Base-by-base conservation (phyloP, 352 stramenopile genomes). In the Phytophthora pseudosyringae region DNA sequence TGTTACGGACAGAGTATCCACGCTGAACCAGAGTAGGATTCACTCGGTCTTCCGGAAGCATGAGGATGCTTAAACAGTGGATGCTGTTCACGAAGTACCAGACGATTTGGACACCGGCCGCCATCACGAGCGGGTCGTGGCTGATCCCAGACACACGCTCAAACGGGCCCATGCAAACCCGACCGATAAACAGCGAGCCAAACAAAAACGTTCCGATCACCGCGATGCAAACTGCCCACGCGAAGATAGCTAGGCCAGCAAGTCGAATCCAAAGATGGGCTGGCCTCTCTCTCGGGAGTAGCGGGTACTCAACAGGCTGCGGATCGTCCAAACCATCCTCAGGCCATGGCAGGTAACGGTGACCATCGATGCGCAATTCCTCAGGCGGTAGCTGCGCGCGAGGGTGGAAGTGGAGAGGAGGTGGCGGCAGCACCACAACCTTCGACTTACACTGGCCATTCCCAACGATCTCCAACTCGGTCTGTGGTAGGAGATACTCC, bases 391-490 rank as follows among this genome's bases (percentile, higher is more conserved):
- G 58, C 26, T 87, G 80, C 0, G 83, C 81, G 2, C 83, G 81
- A 41, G 84, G 88, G 46, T 96, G 86, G 45, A 96, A 96, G 36
- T 93, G 84, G 5, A 96, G 74, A 39, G 88, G 88, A 5, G 88
- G 88, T 16, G 87, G 84, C 0, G 76, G 69, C 7, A 96, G 62
- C 15, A 94, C 78, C 7, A 82, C 44, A 15, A 81, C 47, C 15
- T 58, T 73, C 8, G 65, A 69, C 45, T 74, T 71, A 3, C 52
- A 64, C 15, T 74, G 67, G n/a, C 60, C 74, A 55, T 74, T 70
- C 28, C 73, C 36, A 40, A 72, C 58, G 9, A 81, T 58, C 33
- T 76, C 62, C 31, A 82, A 21, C 35, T 77, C 61, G 29, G 73
- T 80, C 6, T 87, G 84, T 11, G 88, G 88, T 13, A 96, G 60